Evolutionary conservation across 2,329 filamentous ascomycete genomes (phyloP).

Genomic region (Fonsecaea erecta): DNA sequence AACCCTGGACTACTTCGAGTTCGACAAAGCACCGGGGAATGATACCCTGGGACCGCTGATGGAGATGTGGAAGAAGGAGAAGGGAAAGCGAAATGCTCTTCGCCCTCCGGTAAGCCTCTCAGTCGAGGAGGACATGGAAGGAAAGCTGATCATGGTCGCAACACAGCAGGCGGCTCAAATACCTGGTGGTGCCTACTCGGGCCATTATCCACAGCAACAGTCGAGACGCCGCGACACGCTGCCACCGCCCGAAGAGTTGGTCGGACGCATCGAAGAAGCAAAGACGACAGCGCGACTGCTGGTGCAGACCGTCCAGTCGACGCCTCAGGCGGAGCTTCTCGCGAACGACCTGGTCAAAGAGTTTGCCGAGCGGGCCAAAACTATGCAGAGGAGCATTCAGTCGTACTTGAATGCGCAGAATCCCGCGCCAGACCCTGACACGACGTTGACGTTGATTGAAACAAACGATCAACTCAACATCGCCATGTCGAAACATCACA

Average conservation of each 20-base stretch:
- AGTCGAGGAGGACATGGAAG: slow-evolving; percentile 34
- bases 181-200: neutral
- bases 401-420: slow-evolving; percentile 80
- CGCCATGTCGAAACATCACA: slow-evolving; percentile 81
- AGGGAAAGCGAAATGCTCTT: slow-evolving; percentile 63
- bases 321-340: slow-evolving; percentile 74
- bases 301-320: slow-evolving; percentile 88
- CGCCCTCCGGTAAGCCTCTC: slow-evolving; percentile 36
- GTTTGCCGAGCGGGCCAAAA: slow-evolving; percentile 83
- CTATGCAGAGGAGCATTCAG: slow-evolving; percentile 80
- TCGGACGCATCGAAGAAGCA: slow-evolving; percentile 84
- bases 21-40: slow-evolving; percentile 70
- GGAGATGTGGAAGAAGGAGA: slow-evolving; percentile 89
- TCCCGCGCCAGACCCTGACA: slow-evolving; percentile 86
- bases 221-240: slow-evolving; percentile 48
- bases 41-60: slow-evolving; percentile 72
- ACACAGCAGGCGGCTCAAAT: slow-evolving; percentile 47
- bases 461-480: slow-evolving; percentile 89
- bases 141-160: slow-evolving; percentile 31
- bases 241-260: slow-evolving; percentile 76
- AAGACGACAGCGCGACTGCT: slow-evolving; percentile 87
- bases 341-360: slow-evolving; percentile 89
- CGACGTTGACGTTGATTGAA: slow-evolving; percentile 90
- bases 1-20: slow-evolving; percentile 78
- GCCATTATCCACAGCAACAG: slow-evolving; percentile 41